Evolutionary conservation across 192 early-diverging fungal species (phyloP), one percentile per base, ranked within the genome.

Genomic region (Linderina pennispora): DNA sequence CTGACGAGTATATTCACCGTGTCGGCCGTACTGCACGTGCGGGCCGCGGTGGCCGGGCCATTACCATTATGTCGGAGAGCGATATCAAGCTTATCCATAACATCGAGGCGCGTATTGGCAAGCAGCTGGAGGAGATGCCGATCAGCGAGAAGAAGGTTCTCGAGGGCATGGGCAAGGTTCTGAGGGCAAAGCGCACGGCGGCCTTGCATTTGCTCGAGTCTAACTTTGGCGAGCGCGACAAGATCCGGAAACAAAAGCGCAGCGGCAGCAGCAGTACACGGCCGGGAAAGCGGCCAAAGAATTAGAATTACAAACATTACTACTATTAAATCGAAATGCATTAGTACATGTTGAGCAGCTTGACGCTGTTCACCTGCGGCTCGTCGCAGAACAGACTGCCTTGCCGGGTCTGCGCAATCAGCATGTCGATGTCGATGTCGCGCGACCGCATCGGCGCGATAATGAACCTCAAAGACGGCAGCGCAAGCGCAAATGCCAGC

Each of bases 11-110:
- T 47, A 90, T 99, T 45, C 97, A 99, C 62, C 78, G 97, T 23
- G 92, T 99, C 4, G 97, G 97, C 40, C 87, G 97, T 71, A 98
- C 97, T 5, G 97, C 97, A 13, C 81, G 97, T 73, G 97, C 97
- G 1, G 94, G 97, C 9, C 61, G 89, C 23, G 91, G 87, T 20
- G 97, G 97, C 63, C 65, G 84, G 31, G 84, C 97, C 4, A 45
- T 99, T 17, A 89, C 93, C 0, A 79, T 99, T 23, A 84, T 94
- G 24, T 71, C 87, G 0, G 89, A 93, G 65, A 74, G 79, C 15
- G 90, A 99, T 56, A 80, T 98, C 33, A 73, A 89, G 48, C 63
- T 97, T 31, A 52, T 99, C 9, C 83, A 90, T 19, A 89, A 90
- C 46, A 94, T 99, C 38, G 97, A 99, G 78, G 75, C 68, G 2